phyloP scores from a whole-genome alignment of 140 eudicot species.

The Erigeron philadelphicus region DNA sequence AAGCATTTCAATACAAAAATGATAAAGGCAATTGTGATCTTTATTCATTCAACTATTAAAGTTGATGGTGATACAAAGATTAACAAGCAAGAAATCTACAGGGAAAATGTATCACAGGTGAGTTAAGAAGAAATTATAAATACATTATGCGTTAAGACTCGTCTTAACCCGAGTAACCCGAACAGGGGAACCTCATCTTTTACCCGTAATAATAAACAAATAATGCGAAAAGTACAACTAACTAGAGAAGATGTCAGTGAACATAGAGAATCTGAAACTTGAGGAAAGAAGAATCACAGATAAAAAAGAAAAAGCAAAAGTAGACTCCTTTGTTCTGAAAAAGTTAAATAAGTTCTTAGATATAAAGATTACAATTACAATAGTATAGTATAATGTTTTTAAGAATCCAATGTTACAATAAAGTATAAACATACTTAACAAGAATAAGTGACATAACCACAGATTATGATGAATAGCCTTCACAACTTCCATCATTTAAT shows the following conservation, averaged over 20 bases:
- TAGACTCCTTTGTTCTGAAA: conserved; percentile 29
- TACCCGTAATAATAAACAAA: not conserved
- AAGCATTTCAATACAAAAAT: conserved; percentile 22
- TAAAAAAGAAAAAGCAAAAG: conserved; percentile 57
- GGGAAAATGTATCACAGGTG: conserved; percentile 13
- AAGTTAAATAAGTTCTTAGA: conserved; percentile 41
- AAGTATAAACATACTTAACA: conserved; percentile 26
- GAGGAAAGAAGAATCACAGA: conserved; percentile 29
- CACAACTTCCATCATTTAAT: conserved; percentile 19
- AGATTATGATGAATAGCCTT: conserved; percentile 28
- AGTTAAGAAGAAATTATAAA: conserved; percentile 14
- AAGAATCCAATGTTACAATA: conserved; percentile 30
- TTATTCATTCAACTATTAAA: conserved; percentile 21
- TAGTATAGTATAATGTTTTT: conserved; percentile 7
- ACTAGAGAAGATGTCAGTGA: conserved; percentile 18
- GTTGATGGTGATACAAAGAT: conserved; percentile 9
- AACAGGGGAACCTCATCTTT: too few relatives aligned
- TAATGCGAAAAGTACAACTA: conserved; percentile 3
- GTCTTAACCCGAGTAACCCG: too few relatives aligned
- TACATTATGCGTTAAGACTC: not conserved
- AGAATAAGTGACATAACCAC: conserved; percentile 14
- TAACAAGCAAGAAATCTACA: conserved; percentile 31
- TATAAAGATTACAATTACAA: conserved; percentile 26
- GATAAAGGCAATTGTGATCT: conserved; percentile 29
- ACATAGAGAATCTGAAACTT: conserved; percentile 35